Conservation (phyloP, 1,284 basidiomycete species). For the Tetrapyrgos nigripes region DNA sequence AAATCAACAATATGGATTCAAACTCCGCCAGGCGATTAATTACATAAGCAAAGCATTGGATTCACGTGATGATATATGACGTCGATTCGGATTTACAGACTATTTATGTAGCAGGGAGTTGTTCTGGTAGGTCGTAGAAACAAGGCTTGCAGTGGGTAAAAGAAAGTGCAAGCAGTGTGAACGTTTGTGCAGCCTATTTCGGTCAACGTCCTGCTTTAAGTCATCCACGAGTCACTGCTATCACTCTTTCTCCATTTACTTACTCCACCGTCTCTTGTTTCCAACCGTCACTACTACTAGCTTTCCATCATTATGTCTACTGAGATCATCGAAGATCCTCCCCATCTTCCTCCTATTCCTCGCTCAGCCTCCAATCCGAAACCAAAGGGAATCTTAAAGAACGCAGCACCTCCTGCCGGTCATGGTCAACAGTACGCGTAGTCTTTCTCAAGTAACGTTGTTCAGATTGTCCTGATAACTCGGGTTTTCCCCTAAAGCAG, state of each 20-base stretch:
- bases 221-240: no score
- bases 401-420: slow-evolving; percentile 58
- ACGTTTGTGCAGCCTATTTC: no score
- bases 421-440: slow-evolving; percentile 53
- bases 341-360: slow-evolving; percentile 46
- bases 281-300: neutral
- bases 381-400: slow-evolving; percentile 87
- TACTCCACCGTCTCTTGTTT: slow-evolving; percentile 1
- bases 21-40: no score
- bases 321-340: slow-evolving; percentile 46
- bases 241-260: slow-evolving; percentile 6
- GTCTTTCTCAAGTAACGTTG: neutral
- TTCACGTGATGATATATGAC: no score
- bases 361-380: slow-evolving; percentile 69
- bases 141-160: no score
- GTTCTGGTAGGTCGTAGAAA: no score
- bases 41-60: no score
- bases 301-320: slow-evolving; percentile 40
- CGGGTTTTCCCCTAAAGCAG: slow-evolving; percentile 39
- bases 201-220: no score
- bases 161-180: no score
- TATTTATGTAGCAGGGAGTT: no score
- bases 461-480: slow-evolving; percentile 6
- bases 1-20: no score
- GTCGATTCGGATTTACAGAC: no score